Base-by-base conservation (phyloP, 768 basidiomycete genomes). In the Agrocybe chaxingu region DNA sequence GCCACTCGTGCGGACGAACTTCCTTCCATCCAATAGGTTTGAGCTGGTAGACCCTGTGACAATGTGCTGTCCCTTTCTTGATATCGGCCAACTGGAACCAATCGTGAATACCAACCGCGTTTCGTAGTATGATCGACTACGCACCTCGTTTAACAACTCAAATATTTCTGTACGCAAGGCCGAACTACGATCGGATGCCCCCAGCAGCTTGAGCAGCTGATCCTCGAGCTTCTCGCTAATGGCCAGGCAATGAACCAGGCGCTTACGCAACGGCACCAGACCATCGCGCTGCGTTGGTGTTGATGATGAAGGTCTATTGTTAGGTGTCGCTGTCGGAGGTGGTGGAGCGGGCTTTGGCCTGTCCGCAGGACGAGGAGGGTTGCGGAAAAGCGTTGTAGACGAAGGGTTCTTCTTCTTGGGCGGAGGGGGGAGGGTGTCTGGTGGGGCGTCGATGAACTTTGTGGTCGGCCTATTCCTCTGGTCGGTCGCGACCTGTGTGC, bases 1-100 rank as follows among this genome's bases (percentile, higher is more conserved):
- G 68, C 75, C 78, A 86, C 53, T 82, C 84, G 50, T 74, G 82
- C 0, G 88, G 88, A 5, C 85, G 81, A 19, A 89, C 82, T 58
- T 89, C 82, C 32, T 71, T 71, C 87, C 87, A 90, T 2, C 79
- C 68, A 13, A 65, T 60, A 18, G 73, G 66, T 54, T 81, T 85
- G 52, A 89, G 78, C 31, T 67, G 59, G 75, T 84, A 89, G 0
- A 56, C 58, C 50, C 70, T 69, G 6, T 57, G 45, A 1, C 72
- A 63, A 7, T 72, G 66, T 16, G 70, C 69, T 50, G 68, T 63
- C 24, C 24, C 24, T 24, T 24, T 24, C 24, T 24, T 24, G 24
- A 24, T 24, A 24, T 24, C 24, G 24, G 24, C 24, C 24, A 24
- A 24, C 24, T 24, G 24, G 24, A 5, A 24, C 24, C 24, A 24